phyloP scores from a whole-genome alignment of 1,139 yeast species.

The Diutina mesorugosa region DNA sequence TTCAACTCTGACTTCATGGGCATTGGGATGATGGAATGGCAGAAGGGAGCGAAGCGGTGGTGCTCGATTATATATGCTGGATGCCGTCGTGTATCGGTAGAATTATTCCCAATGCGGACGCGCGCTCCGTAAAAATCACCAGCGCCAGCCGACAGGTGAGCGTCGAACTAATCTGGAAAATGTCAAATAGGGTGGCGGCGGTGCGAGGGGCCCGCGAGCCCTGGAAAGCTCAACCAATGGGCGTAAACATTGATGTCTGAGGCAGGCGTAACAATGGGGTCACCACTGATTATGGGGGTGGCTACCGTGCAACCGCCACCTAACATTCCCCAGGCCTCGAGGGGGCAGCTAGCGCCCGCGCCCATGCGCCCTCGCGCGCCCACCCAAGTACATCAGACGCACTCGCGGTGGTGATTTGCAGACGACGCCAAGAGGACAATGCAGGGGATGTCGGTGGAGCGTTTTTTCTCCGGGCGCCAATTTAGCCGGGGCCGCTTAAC shows the following conservation, averaged over 20 bases:
- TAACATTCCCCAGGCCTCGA: no score
- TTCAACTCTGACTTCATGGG: constrained; percentile 36
- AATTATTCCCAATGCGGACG: background rate
- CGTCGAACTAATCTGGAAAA: background rate
- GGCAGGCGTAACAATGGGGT: no score
- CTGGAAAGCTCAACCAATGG: no score
- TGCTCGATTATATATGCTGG: background rate
- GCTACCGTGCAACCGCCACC: no score
- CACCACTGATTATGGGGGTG: no score
- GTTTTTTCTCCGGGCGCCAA: background rate
- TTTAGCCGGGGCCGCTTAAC: background rate
- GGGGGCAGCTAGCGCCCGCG: background rate
- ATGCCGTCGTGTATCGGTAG: background rate
- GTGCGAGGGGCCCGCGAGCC: background rate
- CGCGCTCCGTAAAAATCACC: background rate
- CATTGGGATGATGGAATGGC: constrained; percentile 5
- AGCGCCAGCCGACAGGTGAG: background rate
- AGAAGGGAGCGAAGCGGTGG: background rate
- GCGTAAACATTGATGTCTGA: no score
- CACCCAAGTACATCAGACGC: background rate
- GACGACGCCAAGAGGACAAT: background rate
- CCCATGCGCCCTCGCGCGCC: background rate
- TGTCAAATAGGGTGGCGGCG: background rate
- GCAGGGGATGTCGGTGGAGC: background rate
- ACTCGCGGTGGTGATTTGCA: background rate